These are phyloP conservation scores for Paraglomus brasilianum DNA, from an alignment of 192 early-diverging fungal species.

Conservation along the genomic window DNA sequence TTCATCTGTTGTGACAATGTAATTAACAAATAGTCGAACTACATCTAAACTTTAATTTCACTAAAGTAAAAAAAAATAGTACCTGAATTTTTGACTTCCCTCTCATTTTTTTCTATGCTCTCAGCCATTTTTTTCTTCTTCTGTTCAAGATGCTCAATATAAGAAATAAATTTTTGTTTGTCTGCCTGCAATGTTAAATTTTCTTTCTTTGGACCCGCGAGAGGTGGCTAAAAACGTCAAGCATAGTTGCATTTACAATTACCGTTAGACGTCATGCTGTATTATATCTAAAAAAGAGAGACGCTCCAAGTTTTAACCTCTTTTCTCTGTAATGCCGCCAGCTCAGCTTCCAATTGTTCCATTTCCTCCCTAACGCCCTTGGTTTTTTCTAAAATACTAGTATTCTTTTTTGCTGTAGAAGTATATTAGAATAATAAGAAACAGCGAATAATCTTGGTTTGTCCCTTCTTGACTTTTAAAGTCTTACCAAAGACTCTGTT, in stretches of 20 bases:
- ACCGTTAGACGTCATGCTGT: neutral
- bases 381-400: slow-evolving; percentile 41
- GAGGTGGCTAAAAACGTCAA: slow-evolving; percentile 45
- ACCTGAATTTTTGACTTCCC: slow-evolving; percentile 40
- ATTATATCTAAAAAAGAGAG: neutral
- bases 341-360: slow-evolving; percentile 48
- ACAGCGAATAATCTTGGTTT: no score
- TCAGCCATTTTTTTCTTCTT: slow-evolving; percentile 14
- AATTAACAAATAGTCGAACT: no score
- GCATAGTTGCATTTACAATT: neutral
- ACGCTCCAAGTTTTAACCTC: no score
- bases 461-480: no score
- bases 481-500: slow-evolving; percentile 62
- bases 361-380: slow-evolving; percentile 53
- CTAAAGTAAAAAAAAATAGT: no score
- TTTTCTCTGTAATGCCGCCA: slow-evolving; percentile 36
- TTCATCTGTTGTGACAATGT: neutral
- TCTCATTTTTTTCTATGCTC: slow-evolving; percentile 46
- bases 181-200: slow-evolving; percentile 52
- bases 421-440: neutral
- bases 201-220: slow-evolving; percentile 55
- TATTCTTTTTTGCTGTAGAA: slow-evolving; percentile 1
- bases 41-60: no score
- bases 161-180: slow-evolving; percentile 60
- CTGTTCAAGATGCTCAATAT: slow-evolving; percentile 32